These are phyloP conservation scores for Globisporangium spinosum DNA, from an alignment of 352 stramenopile species.

Conservation along the genomic window DNA sequence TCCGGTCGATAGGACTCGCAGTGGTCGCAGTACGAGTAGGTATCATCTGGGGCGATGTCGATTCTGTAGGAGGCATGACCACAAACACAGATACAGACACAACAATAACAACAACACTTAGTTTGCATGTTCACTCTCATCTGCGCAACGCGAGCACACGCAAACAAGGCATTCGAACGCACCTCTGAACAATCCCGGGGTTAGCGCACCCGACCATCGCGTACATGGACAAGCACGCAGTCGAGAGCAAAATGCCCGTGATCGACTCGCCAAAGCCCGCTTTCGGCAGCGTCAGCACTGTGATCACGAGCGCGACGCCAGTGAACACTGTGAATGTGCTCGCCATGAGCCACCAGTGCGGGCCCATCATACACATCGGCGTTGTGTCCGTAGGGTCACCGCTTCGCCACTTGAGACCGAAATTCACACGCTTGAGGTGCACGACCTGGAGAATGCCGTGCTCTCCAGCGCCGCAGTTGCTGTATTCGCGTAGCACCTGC, in stretches of 20 bases:
- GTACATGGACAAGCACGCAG: constrained; percentile 58
- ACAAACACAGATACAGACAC: constrained; percentile 1
- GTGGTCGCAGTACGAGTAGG: constrained; percentile 77
- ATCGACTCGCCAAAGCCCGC: constrained; percentile 38
- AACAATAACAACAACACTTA: constrained; percentile 9
- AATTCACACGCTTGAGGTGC: constrained; percentile 52
- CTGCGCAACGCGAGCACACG: not conserved
- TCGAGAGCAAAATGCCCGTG: constrained; percentile 53
- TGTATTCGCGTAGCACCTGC: constrained; percentile 17
- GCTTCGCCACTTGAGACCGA: constrained; percentile 40
- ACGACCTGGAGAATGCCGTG: constrained; percentile 41
- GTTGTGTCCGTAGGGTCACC: not conserved
- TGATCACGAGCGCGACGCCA: constrained; percentile 41
- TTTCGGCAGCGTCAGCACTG: constrained; percentile 41
- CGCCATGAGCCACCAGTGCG: constrained; percentile 76
- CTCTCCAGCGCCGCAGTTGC: not conserved
- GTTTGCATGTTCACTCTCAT: not conserved
- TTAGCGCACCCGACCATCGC: constrained; percentile 70
- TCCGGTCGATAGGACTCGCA: constrained; percentile 74
- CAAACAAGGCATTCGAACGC: constrained; percentile 2
- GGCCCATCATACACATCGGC: constrained; percentile 62
- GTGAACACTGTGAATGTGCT: constrained; percentile 55
- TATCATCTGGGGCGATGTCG: constrained; percentile 36
- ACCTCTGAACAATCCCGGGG: constrained; percentile 64
- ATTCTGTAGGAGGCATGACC: constrained; percentile 1